Conservation (phyloP, 75 land plant species). For the Pinus taeda region DNA sequence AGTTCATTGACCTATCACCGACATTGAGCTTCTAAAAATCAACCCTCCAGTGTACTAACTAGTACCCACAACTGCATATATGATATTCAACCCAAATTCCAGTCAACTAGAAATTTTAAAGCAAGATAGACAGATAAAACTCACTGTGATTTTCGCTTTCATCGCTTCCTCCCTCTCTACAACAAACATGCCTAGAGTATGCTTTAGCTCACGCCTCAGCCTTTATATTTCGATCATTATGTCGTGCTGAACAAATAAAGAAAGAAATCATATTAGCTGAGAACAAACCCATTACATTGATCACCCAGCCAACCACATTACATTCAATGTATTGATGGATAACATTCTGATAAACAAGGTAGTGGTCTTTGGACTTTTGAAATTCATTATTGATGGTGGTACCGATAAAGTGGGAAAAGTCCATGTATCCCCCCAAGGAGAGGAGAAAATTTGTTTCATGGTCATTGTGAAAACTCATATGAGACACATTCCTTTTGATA, state of each 20-base stretch:
- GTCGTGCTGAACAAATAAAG: not conserved
- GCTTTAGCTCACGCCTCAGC: constrained; percentile 40
- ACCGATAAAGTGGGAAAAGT: no score
- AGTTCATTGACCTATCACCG: constrained; percentile 50
- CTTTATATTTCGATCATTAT: constrained; percentile 30
- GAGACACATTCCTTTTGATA: no score
- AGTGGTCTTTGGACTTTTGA: no score
- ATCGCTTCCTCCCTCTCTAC: constrained; percentile 37
- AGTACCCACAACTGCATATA: not conserved
- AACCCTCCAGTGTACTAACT: not conserved
- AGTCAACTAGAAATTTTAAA: not conserved
- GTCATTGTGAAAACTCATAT: no score
- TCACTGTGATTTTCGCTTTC: constrained; percentile 29
- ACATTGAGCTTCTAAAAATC: not conserved
- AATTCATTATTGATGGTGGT: no score
- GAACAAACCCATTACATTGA: not conserved
- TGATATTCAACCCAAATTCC: not conserved
- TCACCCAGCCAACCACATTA: no score
- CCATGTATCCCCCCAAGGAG: no score
- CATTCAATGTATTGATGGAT: no score
- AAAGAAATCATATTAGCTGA: not conserved
- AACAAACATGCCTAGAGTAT: constrained; percentile 26
- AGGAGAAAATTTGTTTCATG: no score
- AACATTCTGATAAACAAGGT: no score
- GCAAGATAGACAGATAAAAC: not conserved